These are phyloP conservation scores for Ploettnerulaceae sp. DNA, from an alignment of 2,329 filamentous ascomycete genomes.

Conservation along the genomic window DNA sequence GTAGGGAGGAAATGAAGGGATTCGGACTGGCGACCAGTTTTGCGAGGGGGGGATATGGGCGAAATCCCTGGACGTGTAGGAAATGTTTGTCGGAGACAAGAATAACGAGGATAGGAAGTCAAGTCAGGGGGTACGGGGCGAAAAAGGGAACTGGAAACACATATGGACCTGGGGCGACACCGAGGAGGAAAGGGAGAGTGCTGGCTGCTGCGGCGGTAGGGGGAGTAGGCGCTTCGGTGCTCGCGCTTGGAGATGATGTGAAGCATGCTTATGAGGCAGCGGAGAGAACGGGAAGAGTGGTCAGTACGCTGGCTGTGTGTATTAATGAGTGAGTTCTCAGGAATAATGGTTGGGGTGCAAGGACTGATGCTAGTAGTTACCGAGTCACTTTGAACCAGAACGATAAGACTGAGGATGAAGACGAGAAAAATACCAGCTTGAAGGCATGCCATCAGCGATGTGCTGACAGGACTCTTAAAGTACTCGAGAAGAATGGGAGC, in stretches of 20 bases:
- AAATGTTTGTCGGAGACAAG: conserved; percentile 22
- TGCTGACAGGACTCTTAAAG: conserved; percentile 77
- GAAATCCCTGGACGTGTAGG: conserved; percentile 28
- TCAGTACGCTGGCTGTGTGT: conserved; percentile 67
- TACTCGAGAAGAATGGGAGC: conserved; percentile 92
- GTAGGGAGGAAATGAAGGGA: conserved; percentile 24
- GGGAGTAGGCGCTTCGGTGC: conserved; percentile 24
- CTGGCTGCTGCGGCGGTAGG: conserved; percentile 26
- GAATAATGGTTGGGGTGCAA: neutral
- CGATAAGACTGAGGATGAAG: conserved; percentile 55
- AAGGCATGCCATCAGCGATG: conserved; percentile 88
- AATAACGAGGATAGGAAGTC: neutral
- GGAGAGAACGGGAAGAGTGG: conserved; percentile 75
- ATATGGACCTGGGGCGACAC: conserved; percentile 9
- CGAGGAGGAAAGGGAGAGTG: conserved; percentile 17
- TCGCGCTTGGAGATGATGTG: conserved; percentile 63
- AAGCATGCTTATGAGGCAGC: conserved; percentile 70
- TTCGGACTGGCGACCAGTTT: conserved; percentile 22
- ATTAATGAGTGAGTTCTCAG: conserved; percentile 74
- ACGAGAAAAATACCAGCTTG: conserved; percentile 63
- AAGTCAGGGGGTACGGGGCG: conserved; percentile 11
- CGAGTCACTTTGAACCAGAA: conserved; percentile 72
- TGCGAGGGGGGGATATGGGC: neutral
- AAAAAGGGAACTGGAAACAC: conserved; percentile 3
- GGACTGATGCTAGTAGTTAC: conserved; percentile 55